Percentiles rank a stretch among this genome's conserved stretches.
Evolutionary conservation across 1,284 basidiomycete species (phyloP).

Genomic region (Apiotrichum mycotoxinovorans): DNA sequence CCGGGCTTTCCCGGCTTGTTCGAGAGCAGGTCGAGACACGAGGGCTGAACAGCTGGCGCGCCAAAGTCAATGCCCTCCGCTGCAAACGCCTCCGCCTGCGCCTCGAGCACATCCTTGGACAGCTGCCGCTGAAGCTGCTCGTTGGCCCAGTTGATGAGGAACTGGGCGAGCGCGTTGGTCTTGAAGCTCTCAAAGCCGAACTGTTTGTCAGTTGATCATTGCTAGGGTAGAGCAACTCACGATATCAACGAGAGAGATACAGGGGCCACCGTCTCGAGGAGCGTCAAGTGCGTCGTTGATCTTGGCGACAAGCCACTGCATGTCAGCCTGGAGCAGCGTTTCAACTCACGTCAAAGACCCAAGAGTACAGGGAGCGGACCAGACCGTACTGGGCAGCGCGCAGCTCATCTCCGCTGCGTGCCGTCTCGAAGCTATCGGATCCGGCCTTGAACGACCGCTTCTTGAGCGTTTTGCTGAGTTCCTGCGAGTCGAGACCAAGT

Average conservation of each 20-base stretch:
- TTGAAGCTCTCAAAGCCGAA: constrained; percentile 22
- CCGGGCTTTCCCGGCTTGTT: constrained; percentile 10
- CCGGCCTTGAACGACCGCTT: constrained; percentile 17
- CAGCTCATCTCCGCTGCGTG: constrained; percentile 15
- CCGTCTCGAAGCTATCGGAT: constrained; percentile 13
- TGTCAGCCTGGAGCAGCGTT: neutral
- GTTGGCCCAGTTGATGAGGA: constrained; percentile 25
- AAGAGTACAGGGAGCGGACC: constrained; percentile 19
- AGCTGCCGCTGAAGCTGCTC: constrained; percentile 20
- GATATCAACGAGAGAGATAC: constrained; percentile 19
- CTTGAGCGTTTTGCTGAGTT: constrained; percentile 14
- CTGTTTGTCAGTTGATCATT: neutral
- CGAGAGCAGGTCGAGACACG: constrained; percentile 14
- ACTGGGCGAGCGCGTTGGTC: constrained; percentile 18
- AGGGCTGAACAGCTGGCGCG: constrained; percentile 7
- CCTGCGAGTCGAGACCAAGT: constrained; percentile 11
- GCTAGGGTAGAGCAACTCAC: neutral
- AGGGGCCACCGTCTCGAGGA: constrained; percentile 6
- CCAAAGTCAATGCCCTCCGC: constrained; percentile 19
- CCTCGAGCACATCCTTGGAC: constrained; percentile 18
- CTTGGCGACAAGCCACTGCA: constrained; percentile 17
- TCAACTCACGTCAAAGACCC: constrained; percentile 10
- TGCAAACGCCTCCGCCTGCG: constrained; percentile 16
- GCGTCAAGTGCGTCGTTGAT: constrained; percentile 17
- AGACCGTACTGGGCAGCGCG: constrained; percentile 17